Evolutionary conservation across 306 rosid genomes (phyloP).

Genomic region (Sophora flavescens): DNA sequence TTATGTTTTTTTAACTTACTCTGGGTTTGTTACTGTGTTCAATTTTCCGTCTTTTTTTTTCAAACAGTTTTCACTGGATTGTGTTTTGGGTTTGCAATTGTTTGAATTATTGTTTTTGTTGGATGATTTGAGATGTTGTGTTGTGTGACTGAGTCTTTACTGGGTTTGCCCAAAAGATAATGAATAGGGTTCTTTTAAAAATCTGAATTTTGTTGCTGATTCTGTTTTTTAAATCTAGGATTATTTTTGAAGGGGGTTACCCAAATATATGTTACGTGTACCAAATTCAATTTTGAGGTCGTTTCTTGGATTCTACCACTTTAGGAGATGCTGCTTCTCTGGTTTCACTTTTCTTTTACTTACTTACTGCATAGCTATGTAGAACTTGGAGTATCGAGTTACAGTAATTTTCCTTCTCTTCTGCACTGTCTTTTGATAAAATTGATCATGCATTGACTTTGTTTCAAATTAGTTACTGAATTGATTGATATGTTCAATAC

Average conservation of each 20-base stretch:
- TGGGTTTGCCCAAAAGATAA: not conserved
- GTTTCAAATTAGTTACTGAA: constrained; percentile 19
- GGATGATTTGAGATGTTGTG: not conserved
- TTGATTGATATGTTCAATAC: not conserved
- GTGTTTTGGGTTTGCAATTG: not conserved
- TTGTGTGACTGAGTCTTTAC: not conserved
- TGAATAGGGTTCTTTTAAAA: constrained; percentile 1
- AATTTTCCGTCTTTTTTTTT: not conserved
- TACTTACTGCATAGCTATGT: not conserved
- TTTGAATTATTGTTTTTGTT: constrained; percentile 8
- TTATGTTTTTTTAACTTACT: not conserved
- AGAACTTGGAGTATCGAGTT: not conserved
- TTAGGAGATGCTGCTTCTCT: not conserved
- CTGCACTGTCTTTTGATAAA: not conserved
- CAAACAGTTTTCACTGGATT: not conserved
- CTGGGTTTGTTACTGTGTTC: not conserved
- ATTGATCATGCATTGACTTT: constrained; percentile 20
- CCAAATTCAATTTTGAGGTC: not conserved
- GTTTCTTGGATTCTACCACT: constrained; percentile 6
- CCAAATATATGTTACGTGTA: not conserved
- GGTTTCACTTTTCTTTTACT: not conserved
- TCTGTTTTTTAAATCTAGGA: not conserved
- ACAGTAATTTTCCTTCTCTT: not conserved
- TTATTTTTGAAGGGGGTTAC: not conserved
- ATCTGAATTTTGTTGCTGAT: not conserved